Evolutionary conservation across 83 land plant genomes (phyloP).

Genomic region (Diphasiastrum complanatum): DNA sequence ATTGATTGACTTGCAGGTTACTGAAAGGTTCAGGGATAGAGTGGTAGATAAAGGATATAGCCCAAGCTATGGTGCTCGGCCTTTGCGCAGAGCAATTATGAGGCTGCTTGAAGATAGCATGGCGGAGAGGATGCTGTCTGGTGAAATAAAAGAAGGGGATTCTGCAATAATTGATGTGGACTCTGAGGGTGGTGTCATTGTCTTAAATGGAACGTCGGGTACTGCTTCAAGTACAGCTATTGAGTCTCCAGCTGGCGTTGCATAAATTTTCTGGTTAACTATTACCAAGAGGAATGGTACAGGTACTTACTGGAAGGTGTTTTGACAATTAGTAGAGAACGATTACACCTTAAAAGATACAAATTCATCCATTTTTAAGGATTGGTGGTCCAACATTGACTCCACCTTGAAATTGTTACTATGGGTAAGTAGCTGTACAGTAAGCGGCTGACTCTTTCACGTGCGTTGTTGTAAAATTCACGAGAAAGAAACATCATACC

Average conservation of each 20-base stretch:
- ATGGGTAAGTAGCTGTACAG: no score
- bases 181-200: constrained; percentile 15
- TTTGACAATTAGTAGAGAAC: no score
- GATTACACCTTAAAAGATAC: no score
- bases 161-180: constrained; percentile 23
- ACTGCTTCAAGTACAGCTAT: constrained; percentile 9
- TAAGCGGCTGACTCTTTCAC: no score
- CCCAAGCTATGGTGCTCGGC: constrained; percentile 24
- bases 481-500: no score
- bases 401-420: no score
- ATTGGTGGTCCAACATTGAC: no score
- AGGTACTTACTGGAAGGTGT: no score
- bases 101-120: constrained; percentile 19
- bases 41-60: constrained; percentile 13
- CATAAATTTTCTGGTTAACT: no score
- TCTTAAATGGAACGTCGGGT: constrained; percentile 10
- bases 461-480: no score
- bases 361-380: no score
- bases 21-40: constrained; percentile 21
- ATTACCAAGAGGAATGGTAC: no score
- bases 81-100: constrained; percentile 20
- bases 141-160: constrained; percentile 22
- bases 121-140: constrained; percentile 21
- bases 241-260: constrained; percentile 18
- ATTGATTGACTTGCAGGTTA: constrained; percentile 14